Percentiles rank a stretch among this genome's conserved stretches.
phyloP scores from a whole-genome alignment of 2,329 filamentous ascomycete species.

The Drechslera avenae region DNA sequence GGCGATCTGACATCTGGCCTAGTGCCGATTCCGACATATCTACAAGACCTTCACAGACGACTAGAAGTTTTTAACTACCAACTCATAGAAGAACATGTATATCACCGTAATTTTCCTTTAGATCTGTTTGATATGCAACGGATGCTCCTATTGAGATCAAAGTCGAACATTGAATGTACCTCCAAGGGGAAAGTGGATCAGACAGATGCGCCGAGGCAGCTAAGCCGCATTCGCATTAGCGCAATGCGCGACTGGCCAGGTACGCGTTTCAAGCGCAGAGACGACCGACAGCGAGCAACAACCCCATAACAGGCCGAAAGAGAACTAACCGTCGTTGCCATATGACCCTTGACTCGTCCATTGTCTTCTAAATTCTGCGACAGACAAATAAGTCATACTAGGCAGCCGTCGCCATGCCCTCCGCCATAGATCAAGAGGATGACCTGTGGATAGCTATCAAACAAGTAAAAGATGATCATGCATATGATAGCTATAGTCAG shows the following conservation, averaged over 20 bases:
- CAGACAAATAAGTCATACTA: background rate
- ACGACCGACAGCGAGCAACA: conserved; percentile 14
- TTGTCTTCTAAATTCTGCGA: background rate
- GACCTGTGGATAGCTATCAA: conserved; percentile 56
- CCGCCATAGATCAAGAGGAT: conserved; percentile 52
- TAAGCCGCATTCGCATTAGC: conserved; percentile 6
- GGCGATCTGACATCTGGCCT: too few relatives aligned
- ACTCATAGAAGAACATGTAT: too few relatives aligned
- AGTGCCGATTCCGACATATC: too few relatives aligned
- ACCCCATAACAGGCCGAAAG: conserved; percentile 1
- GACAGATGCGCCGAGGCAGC: conserved; percentile 1
- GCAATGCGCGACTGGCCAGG: conserved; percentile 16
- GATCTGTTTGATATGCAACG: too few relatives aligned
- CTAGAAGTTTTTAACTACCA: too few relatives aligned
- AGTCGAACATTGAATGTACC: conserved; percentile 4
- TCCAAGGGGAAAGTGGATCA: conserved; percentile 25
- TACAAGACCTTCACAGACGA: too few relatives aligned
- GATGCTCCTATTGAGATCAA: background rate
- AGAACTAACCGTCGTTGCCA: background rate
- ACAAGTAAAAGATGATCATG: conserved; percentile 49
- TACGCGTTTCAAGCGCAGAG: conserved; percentile 24
- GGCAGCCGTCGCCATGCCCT: conserved; percentile 36
- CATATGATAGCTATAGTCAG: background rate
- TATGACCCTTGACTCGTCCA: too few relatives aligned
- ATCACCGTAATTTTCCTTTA: too few relatives aligned